A percentile compares a stretch with the other conserved stretches of the same genome.
phyloP scores from a whole-genome alignment of 805 yeast species.

The Ascoidea rubescens region DNA sequence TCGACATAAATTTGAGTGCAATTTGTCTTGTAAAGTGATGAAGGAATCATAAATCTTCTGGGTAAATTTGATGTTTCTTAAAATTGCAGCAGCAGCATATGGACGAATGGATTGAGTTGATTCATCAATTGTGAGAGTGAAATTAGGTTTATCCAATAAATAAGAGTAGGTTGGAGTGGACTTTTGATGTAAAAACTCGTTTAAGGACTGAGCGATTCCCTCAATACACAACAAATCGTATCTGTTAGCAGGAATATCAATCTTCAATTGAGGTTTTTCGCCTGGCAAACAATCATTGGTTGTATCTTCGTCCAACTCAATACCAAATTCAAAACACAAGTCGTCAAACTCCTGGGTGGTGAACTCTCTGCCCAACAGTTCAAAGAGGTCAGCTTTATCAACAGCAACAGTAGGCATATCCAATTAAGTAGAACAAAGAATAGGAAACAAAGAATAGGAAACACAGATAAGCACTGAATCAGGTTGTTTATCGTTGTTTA shows the following conservation, averaged over 20 bases:
- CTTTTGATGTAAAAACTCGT: slow-evolving; percentile 68
- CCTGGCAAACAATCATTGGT: slow-evolving; percentile 56
- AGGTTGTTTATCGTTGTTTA: no score
- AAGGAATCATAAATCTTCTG: slow-evolving; percentile 85
- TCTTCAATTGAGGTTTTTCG: slow-evolving; percentile 92
- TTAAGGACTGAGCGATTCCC: slow-evolving; percentile 92
- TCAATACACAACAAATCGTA: slow-evolving; percentile 97
- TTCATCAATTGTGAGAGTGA: slow-evolving; percentile 56
- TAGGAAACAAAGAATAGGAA: no score
- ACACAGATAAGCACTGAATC: no score
- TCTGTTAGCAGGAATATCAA: slow-evolving; percentile 97
- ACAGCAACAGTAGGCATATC: slow-evolving; percentile 94
- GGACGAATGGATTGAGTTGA: slow-evolving; percentile 73
- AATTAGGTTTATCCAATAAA: slow-evolving; percentile 44
- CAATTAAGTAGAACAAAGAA: background rate
- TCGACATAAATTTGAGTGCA: slow-evolving; percentile 92
- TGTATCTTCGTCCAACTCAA: slow-evolving; percentile 96
- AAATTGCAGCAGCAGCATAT: slow-evolving; percentile 88
- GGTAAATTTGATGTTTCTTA: slow-evolving; percentile 71
- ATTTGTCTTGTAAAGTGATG: slow-evolving; percentile 89
- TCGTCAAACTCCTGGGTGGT: slow-evolving; percentile 92
- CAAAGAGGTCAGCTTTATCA: slow-evolving; percentile 84
- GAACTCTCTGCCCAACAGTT: slow-evolving; percentile 49
- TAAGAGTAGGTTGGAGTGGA: slow-evolving; percentile 55
- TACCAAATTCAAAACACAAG: slow-evolving; percentile 93